These are phyloP conservation scores for Suillus variegatus DNA, from an alignment of 768 basidiomycete genomes.

Conservation along the genomic window DNA sequence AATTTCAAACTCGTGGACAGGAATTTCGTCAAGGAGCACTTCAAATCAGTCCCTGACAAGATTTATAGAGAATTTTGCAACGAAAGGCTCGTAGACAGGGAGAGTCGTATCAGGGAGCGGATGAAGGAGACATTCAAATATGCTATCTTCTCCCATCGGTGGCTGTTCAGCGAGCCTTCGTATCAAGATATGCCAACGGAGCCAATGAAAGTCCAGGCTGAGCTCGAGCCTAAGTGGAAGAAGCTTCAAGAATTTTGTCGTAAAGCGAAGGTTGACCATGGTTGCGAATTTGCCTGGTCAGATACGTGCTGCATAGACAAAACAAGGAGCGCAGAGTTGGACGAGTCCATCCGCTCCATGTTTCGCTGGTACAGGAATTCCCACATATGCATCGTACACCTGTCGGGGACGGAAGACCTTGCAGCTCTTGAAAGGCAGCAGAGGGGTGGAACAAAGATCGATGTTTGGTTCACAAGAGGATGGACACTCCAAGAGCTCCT, in stretches of 20 bases:
- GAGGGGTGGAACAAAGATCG: no score
- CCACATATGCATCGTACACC: constrained; percentile 16
- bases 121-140: constrained; percentile 8
- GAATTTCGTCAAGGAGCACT: background rate
- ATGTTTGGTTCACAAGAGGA: constrained; percentile 20
- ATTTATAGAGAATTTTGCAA: background rate
- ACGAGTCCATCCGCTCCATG: constrained; percentile 24
- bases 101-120: background rate
- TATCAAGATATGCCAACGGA: constrained; percentile 8
- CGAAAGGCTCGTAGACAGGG: background rate
- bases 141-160: constrained; percentile 13
- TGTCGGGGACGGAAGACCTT: constrained; percentile 9
- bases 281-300: constrained; percentile 15
- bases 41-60: background rate
- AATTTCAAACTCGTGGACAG: constrained; percentile 2
- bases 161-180: background rate
- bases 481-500: constrained; percentile 19
- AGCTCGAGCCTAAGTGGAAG: background rate
- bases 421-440: constrained; percentile 2
- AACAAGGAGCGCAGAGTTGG: constrained; percentile 19
- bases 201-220: background rate
- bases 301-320: constrained; percentile 23
- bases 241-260: constrained; percentile 12
- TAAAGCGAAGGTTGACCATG: constrained; percentile 1
- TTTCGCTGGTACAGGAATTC: constrained; percentile 21